phyloP scores from a whole-genome alignment of 371 early-diverging fungal genomes.

The Furculomyces boomerangus region DNA sequence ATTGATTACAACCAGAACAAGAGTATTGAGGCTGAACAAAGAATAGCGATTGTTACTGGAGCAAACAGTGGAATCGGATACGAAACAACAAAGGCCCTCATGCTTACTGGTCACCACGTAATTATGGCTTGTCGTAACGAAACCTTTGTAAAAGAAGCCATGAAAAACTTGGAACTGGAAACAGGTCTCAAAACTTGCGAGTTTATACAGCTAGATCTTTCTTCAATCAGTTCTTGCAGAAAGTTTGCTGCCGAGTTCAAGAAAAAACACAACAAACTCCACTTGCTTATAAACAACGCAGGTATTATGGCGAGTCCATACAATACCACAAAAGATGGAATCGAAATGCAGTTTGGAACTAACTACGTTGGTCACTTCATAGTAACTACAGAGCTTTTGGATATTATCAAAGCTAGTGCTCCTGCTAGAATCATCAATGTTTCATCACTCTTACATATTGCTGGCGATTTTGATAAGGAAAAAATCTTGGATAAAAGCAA shows the following conservation, averaged over 20 bases:
- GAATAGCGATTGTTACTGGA: conserved; percentile 5
- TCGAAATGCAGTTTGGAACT: conserved; percentile 50
- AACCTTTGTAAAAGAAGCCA: conserved; percentile 24
- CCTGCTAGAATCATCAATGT: conserved; percentile 31
- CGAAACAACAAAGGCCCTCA: conserved; percentile 22
- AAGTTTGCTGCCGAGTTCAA: conserved; percentile 33
- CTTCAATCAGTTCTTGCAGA: conserved; percentile 30
- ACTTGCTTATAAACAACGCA: conserved; percentile 44
- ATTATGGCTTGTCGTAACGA: conserved; percentile 36
- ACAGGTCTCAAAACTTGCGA: conserved; percentile 28
- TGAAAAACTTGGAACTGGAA: conserved; percentile 29
- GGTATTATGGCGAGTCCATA: conserved; percentile 52
- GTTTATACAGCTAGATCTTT: conserved; percentile 35
- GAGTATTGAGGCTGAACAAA: neutral
- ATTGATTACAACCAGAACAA: neutral
- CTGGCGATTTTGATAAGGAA: conserved; percentile 28
- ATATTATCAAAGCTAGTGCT: conserved; percentile 26
- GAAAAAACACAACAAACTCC: conserved; percentile 25
- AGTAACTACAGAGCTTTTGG: conserved; percentile 43
- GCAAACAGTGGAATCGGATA: conserved; percentile 23
- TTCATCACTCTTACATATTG: conserved; percentile 21
- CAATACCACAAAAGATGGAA: conserved; percentile 38
- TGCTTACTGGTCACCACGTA: conserved; percentile 15
- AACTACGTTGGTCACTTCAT: conserved; percentile 65
- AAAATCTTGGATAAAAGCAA: conserved; percentile 9